These are phyloP conservation scores for Brasilioporus rufonigricans DNA, from an alignment of 768 basidiomycete genomes.

Conservation along the genomic window DNA sequence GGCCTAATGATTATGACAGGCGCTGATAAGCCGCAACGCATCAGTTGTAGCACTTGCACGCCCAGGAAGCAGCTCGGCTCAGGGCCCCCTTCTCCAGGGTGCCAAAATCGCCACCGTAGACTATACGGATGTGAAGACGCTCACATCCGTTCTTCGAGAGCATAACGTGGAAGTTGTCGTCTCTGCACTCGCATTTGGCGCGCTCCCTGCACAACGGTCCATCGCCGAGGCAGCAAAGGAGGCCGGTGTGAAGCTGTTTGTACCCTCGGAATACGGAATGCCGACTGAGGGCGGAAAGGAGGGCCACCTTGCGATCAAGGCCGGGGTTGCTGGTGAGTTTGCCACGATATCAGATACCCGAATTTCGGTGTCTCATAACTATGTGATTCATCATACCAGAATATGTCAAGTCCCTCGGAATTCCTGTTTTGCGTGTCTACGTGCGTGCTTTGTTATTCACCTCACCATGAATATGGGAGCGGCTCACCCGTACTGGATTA, in stretches of 20 bases:
- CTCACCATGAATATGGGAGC: background rate
- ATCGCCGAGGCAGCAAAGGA: constrained; percentile 37
- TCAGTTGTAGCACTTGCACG: constrained; percentile 28
- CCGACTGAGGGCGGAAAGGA: constrained; percentile 33
- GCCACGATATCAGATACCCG: background rate
- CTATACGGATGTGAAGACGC: constrained; percentile 22
- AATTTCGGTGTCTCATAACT: background rate
- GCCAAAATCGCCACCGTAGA: constrained; percentile 30
- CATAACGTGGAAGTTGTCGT: constrained; percentile 36
- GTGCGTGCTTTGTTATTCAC: constrained; percentile 19
- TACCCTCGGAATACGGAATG: constrained; percentile 39
- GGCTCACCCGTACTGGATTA: constrained; percentile 8
- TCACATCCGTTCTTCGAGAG: constrained; percentile 28
- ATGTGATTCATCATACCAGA: constrained; percentile 13
- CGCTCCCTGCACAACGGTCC: constrained; percentile 22
- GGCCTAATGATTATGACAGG: constrained; percentile 14
- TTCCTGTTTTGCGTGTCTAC: constrained; percentile 33
- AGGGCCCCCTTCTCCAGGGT: constrained; percentile 22
- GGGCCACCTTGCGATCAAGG: constrained; percentile 25
- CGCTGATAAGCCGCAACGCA: constrained; percentile 16
- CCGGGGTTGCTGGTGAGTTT: constrained; percentile 27
- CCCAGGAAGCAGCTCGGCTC: constrained; percentile 18
- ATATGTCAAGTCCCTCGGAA: constrained; percentile 27
- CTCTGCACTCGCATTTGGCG: constrained; percentile 32
- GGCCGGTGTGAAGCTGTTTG: constrained; percentile 38